Evolutionary conservation across 208 protist species (phyloP).

Genomic region (Trypanosomatidae sp.): DNA sequence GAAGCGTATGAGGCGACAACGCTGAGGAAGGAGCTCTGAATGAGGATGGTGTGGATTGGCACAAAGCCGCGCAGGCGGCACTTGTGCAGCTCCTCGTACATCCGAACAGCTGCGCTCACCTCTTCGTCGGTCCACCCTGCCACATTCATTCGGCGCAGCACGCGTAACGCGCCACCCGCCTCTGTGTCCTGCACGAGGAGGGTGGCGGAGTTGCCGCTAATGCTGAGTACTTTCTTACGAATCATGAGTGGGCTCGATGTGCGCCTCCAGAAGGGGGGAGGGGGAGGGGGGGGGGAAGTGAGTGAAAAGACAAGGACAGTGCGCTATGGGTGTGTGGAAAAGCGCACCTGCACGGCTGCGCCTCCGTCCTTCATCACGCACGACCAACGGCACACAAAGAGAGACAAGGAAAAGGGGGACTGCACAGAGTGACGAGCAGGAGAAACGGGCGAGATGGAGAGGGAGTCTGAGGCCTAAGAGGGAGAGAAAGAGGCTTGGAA

Average conservation of each 20-base stretch:
- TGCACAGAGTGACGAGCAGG: background rate
- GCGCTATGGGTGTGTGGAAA: background rate
- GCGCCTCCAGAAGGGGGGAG: background rate
- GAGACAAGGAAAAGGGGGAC: background rate
- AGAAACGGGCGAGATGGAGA: background rate
- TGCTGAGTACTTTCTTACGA: constrained; percentile 78
- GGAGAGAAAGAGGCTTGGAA: background rate
- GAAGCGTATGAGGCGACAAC: constrained; percentile 60
- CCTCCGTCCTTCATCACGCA: background rate
- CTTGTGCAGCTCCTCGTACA: constrained; percentile 45
- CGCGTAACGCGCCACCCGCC: constrained; percentile 45
- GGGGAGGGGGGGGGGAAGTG: background rate
- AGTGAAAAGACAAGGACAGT: background rate
- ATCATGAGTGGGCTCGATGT: constrained; percentile 48
- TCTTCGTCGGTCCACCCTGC: constrained; percentile 40
- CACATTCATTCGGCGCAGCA: constrained; percentile 73
- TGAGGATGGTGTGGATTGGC: constrained; percentile 47
- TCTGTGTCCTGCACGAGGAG: constrained; percentile 80
- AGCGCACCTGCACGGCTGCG: background rate
- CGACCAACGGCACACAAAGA: background rate
- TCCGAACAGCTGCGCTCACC: constrained; percentile 25
- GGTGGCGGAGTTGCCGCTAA: constrained; percentile 65
- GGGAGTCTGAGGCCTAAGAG: background rate
- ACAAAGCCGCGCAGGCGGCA: constrained; percentile 44
- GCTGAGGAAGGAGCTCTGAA: constrained; percentile 71